Evolutionary conservation across 2,329 filamentous ascomycete genomes (phyloP), one percentile per base, ranked within the genome.

Genomic region (Septoria petroselini): DNA sequence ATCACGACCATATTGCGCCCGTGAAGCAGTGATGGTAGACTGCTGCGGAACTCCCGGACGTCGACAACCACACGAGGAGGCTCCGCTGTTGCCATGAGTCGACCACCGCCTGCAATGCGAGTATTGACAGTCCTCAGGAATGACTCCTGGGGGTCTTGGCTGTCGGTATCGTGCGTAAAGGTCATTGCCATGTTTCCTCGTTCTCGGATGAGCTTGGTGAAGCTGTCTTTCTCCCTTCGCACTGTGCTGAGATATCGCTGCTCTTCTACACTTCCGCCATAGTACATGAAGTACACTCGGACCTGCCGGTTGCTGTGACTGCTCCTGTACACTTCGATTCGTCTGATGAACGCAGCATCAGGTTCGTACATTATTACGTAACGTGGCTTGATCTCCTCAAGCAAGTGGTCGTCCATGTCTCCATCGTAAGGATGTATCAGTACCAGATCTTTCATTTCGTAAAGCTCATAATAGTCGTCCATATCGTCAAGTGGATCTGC

Each of bases 321-420:
- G 44, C 90, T 95, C 31, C 93, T 84, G 70, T 97, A 98, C 1
- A 97, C 91, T 67, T 98, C 93, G 15, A 98, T 86, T 30, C 91
- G 80, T 11, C 93, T 83, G 63, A 97, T 95, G 68, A 98, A 98
- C 2, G 91, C 84, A 2, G 91, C 83, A 58, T 97, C 90, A 1
- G 93, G 91, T 67, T 97, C 93, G 69, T 96, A 98, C 93, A 98
- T 97, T 72, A 98, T 86, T 52, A 98, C 89, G 69, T 96, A 96
- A 53, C 88, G 84, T 27, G 93, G 93, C 64, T 88, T 90, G 50
- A 93, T 78, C 70, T 98, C 93, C 67, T 98, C 91, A 1, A 98
- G 79, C n/a, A 97, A 79, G 67, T 95, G 88, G 66, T 97, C 93
- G 67, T 98, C 93, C 73, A 91, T 86, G 66, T 97, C 93, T 8